These are phyloP conservation scores for Umbelopsis sp. DNA, from an alignment of 192 early-diverging fungal species.

Conservation along the genomic window DNA sequence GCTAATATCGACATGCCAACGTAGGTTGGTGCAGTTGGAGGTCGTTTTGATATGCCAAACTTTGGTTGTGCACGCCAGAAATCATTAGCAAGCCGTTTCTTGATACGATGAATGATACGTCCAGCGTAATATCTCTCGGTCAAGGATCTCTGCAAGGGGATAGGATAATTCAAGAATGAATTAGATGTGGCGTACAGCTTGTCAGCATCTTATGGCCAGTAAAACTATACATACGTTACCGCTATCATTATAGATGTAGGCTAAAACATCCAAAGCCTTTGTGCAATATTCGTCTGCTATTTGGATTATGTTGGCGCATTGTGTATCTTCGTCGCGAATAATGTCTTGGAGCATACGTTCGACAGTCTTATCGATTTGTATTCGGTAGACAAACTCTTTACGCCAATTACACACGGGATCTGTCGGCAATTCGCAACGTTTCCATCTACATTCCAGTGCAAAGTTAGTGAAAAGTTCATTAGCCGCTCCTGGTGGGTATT, in stretches of 20 bases:
- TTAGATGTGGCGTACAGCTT: too few relatives aligned
- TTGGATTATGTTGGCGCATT: background rate
- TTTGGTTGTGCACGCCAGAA: background rate
- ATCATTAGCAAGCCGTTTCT: background rate
- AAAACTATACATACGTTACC: background rate
- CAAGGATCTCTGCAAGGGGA: background rate
- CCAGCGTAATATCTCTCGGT: conserved; percentile 4
- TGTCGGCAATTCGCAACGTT: background rate
- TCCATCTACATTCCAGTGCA: background rate
- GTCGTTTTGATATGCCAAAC: background rate
- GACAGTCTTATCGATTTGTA: background rate
- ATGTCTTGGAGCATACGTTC: background rate
- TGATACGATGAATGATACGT: conserved; percentile 1
- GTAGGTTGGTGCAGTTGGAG: background rate
- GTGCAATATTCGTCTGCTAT: background rate
- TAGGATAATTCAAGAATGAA: background rate
- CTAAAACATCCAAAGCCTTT: background rate
- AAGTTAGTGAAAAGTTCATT: background rate
- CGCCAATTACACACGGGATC: background rate
- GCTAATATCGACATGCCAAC: background rate
- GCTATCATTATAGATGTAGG: background rate
- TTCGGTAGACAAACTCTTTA: background rate
- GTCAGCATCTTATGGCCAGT: background rate
- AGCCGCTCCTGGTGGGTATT: background rate
- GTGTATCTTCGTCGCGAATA: too few relatives aligned